A percentile compares a stretch with the other conserved stretches of the same genome.
Evolutionary conservation across 371 early-diverging fungal genomes (phyloP).

Genomic region (Mucor velutinosus): DNA sequence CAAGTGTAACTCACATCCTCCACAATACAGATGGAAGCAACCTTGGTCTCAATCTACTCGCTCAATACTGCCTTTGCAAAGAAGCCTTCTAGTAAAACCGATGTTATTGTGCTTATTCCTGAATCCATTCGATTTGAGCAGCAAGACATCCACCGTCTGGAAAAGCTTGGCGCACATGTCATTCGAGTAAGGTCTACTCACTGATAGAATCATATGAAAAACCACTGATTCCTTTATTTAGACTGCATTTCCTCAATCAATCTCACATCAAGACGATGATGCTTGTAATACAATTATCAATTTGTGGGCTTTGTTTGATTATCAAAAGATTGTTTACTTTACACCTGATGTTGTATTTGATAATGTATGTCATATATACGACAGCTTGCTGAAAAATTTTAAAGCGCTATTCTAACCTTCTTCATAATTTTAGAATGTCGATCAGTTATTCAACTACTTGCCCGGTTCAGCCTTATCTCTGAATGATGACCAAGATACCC

Average conservation of each 20-base stretch:
- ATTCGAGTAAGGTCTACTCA: constrained; percentile 12
- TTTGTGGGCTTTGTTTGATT: constrained; percentile 16
- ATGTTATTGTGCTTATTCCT: constrained; percentile 26
- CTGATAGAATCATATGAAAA: not conserved
- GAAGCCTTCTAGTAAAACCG: constrained; percentile 11
- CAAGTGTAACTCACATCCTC: not conserved
- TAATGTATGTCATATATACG: constrained; percentile 23
- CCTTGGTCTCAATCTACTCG: constrained; percentile 30
- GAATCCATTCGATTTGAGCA: constrained; percentile 9
- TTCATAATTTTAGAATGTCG: constrained; percentile 24
- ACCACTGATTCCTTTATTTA: constrained; percentile 3
- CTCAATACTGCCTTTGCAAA: constrained; percentile 17
- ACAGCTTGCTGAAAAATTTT: not conserved
- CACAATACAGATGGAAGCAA: constrained; percentile 24
- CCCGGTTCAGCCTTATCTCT: constrained; percentile 14
- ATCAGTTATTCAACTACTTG: constrained; percentile 24
- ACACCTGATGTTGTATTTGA: constrained; percentile 31
- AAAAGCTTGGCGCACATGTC: constrained; percentile 16
- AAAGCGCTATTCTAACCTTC: constrained; percentile 1
- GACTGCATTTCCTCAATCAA: constrained; percentile 9
- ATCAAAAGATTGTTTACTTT: constrained; percentile 33
- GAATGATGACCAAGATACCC: not conserved
- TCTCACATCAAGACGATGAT: not conserved
- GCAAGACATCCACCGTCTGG: not conserved
- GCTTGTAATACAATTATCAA: not conserved